Conservation (phyloP, 1,284 basidiomycete species). For the Cryptococcus maquisensis region DNA sequence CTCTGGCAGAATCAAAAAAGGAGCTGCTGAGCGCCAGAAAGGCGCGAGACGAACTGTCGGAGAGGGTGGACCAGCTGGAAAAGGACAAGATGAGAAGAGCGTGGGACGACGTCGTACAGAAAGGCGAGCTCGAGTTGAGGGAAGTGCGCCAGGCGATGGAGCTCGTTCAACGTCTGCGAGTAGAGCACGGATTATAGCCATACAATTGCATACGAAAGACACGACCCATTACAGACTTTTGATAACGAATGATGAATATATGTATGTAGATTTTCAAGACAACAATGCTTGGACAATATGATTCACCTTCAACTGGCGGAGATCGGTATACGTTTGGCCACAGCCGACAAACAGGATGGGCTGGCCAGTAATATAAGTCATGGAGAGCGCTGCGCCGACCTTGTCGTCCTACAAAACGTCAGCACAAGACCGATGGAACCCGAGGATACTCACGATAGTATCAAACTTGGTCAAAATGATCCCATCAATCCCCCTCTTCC, state of each 20-base stretch:
- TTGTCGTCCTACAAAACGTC: conserved; percentile 49
- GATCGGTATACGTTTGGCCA: conserved; percentile 93
- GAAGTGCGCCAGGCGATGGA: neutral
- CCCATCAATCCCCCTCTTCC: conserved; percentile 79
- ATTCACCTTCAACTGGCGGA: conserved; percentile 79
- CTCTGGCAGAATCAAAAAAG: neutral
- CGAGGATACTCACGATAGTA: conserved; percentile 59
- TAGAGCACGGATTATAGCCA: neutral
- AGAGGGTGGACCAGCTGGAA: neutral
- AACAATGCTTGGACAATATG: conserved; percentile 85
- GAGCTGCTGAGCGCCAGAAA: neutral
- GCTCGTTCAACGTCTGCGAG: neutral
- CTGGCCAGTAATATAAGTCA: conserved; percentile 96
- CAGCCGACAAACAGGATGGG: conserved; percentile 95
- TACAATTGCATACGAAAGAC: neutral
- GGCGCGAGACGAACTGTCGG: neutral
- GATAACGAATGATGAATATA: neutral
- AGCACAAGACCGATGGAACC: neutral
- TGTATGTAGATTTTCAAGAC: conserved; percentile 11
- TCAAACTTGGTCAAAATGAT: conserved; percentile 98
- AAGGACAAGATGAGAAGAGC: neutral
- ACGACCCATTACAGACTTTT: neutral
- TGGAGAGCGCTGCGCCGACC: conserved; percentile 91
- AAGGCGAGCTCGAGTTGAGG: neutral
- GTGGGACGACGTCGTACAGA: neutral